These are phyloP conservation scores for Cenchrus americanus DNA, from an alignment of 176 grass and related monocot species.

Conservation along the genomic window DNA sequence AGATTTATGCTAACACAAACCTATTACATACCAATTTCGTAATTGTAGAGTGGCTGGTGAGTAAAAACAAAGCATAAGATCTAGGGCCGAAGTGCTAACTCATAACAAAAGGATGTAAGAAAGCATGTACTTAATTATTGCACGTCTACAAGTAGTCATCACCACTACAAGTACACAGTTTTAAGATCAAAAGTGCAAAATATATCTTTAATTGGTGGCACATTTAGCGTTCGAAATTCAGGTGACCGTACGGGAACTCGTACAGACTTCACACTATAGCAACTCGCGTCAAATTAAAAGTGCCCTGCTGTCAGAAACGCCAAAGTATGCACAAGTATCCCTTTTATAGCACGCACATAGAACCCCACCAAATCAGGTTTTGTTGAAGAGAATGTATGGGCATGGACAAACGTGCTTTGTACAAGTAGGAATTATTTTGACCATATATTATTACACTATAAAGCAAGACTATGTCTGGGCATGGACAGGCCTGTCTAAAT, in stretches of 20 bases:
- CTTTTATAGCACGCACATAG: not conserved
- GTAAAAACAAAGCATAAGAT: not conserved
- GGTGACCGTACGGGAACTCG: not conserved
- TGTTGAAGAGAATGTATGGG: no score
- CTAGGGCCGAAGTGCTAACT: not conserved
- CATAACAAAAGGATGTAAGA: not conserved
- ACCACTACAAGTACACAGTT: not conserved
- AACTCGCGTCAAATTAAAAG: not conserved
- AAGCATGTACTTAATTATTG: not conserved
- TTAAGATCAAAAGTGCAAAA: not conserved
- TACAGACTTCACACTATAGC: not conserved
- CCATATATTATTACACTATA: not conserved
- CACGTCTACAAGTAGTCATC: not conserved
- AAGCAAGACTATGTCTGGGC: not conserved
- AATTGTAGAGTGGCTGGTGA: slow-evolving; percentile 11
- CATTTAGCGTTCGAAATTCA: not conserved
- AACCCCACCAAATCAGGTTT: not conserved
- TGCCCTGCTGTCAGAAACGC: not conserved
- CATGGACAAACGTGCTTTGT: not conserved
- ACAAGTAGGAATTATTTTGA: not conserved
- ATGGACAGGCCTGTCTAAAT: no score
- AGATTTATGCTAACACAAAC: not conserved
- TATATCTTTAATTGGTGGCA: not conserved
- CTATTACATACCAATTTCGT: not conserved
- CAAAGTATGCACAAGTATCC: not conserved